Evolutionary conservation across 228 moss, liverwort and hornwort genomes (phyloP), one percentile per base, ranked within the genome.

Genomic region (Sphagnum magellanicum): DNA sequence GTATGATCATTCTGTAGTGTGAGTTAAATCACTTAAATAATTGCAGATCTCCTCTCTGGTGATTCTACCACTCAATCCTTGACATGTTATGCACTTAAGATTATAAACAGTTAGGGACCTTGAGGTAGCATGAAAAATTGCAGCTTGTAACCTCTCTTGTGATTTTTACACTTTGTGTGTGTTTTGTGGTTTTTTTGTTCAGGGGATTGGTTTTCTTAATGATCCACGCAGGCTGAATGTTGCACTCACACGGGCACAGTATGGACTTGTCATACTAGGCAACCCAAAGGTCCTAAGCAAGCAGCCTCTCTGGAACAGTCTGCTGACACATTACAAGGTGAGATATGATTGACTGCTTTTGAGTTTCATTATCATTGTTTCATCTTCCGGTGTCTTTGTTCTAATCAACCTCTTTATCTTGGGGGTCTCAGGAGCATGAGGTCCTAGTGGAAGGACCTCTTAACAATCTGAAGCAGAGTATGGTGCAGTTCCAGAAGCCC

Each of bases 231-330:
- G 88, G 58, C 60, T 88, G 75, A 88, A 88, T 72, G 88, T 88
- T 17, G 88, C 88, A 0, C 72, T 88, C 6, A 88, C 88, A 49
- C 79, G 88, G 64, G 81, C 88, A 15, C 81, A 84, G 4, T 88
- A 70, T 70, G 88, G 88, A 10, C 84, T 84, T 48, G 88, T 88
- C 4, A 81, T 84, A 32, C 72, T 88, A 17, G 88, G 88, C 14
- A 88, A 88, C 68, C 88, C 88, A 5, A 88, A 88, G 75, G 88
- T 88, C 15, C 66, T 88, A 68, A 88, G 88, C 70, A 88, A 88
- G 53, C 88, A 88, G 53, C 84, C 88, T n/a, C 73, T 88, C 12
- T 88, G 88, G 88, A 88, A 88, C 70, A 84, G 79, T 62, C 68
- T 88, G 61, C 69, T 88, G 51, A 84, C 88, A 32, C 88, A 88